Evolutionary conservation across 1,284 basidiomycete genomes (phyloP).

Genomic region (Cerioporus squamosus): DNA sequence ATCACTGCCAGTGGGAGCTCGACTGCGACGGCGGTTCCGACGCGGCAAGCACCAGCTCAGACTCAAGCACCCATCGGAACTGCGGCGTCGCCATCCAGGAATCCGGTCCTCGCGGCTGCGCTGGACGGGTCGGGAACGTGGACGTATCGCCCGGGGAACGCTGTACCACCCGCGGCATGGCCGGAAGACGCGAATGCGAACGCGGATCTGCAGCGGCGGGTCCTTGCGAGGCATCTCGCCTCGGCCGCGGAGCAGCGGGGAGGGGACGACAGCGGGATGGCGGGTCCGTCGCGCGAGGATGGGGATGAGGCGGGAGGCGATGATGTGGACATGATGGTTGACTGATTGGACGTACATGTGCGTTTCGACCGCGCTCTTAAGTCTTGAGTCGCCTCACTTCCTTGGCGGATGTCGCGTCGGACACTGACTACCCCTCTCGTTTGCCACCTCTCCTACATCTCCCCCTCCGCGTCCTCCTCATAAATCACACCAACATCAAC

Average conservation of each 20-base stretch:
- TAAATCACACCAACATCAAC: too few relatives aligned
- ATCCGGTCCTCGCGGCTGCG: constrained; percentile 11
- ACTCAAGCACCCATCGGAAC: background rate
- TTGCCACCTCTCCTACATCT: too few relatives aligned
- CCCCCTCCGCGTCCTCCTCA: too few relatives aligned
- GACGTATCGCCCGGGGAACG: constrained; percentile 8
- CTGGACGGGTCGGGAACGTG: constrained; percentile 8
- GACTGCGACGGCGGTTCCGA: background rate
- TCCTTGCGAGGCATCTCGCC: constrained; percentile 5
- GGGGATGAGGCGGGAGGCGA: background rate
- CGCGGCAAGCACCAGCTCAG: background rate
- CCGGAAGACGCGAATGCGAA: background rate
- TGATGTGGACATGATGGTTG: constrained; percentile 24
- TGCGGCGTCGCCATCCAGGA: background rate
- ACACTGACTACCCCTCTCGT: too few relatives aligned
- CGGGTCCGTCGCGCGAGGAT: background rate
- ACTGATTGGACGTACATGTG: too few relatives aligned
- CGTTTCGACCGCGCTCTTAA: too few relatives aligned
- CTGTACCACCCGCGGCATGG: background rate
- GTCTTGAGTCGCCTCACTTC: too few relatives aligned
- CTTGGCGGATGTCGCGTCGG: too few relatives aligned
- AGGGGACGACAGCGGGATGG: background rate
- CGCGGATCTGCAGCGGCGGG: constrained; percentile 1
- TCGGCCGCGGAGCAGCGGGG: background rate
- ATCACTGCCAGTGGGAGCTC: background rate